Base-by-base conservation (phyloP, 306 rosid genomes). In the Acacia crassicarpa region DNA sequence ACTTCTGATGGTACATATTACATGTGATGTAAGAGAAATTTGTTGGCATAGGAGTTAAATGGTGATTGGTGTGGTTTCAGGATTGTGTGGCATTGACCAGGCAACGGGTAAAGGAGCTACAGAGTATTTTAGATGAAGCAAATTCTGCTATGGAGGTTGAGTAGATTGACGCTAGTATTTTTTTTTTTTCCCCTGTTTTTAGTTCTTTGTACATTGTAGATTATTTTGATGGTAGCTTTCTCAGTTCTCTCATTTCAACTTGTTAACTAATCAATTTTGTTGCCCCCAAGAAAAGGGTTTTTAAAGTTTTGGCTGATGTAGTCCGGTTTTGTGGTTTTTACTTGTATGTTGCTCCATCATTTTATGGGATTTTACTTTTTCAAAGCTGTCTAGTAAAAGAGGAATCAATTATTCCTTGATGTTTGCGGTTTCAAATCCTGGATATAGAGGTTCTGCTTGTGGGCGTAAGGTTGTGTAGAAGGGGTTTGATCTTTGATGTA, bases 101-200 rank as follows among this genome's bases (percentile, higher is more conserved):
- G 86, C 94, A 90, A 79, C 89, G 99, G 86, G 89, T 86, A 77
- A 86, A 85, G 85, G 99, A 91, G 81, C 91, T 95, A 35, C 89
- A 81, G 78, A 70, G 35, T 51, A 80, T 90, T 74, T 88, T 93
- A 78, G 92, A 89, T 33, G 88, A 93, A 85, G 92, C 87, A 72
- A 81, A 79, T 80, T 88, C 92, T 77, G 72, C 83, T 54, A 87
- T 85, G 95, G 95, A 93, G 79, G 85, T 85, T 80, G 92, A 92
- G 81, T 89, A 92, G 91, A 68, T 68, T 67, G 75, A 73, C 58
- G 45, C 41, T 43, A 62, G 6, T 16, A 62, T 67, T 62, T 80
- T 22, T 30, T 70, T 6, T 38, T 32, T 0, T 1, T 1, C 35
- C 3, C 0, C 53, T 35, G 48, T 69, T 81, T 53, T 33, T 23